Base-by-base conservation (phyloP, 768 basidiomycete genomes). In the Mycena leptocephala region DNA sequence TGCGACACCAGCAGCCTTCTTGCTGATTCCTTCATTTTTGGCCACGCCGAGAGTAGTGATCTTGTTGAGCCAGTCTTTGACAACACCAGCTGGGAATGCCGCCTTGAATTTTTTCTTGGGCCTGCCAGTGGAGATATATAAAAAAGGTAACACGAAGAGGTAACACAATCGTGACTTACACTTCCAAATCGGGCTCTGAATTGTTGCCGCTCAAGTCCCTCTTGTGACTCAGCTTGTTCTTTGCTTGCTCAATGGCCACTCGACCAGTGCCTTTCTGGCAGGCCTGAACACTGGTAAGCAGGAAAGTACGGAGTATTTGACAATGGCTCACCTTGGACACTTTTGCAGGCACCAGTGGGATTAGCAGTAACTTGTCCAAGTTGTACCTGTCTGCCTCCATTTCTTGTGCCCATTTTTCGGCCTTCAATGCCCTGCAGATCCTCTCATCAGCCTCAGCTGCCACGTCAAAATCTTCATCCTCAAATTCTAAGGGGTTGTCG, bases 401-500 rank as follows among this genome's bases (percentile, higher is more conserved):
- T 20, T 10, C 18, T 18, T 48, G 10, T 43, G 43, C 32, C 26
- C 20, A 30, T 32, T 65, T 30, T 11, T 32, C 46, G 26, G 18
- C 22, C 35, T 68, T 68, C 13, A 68, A 4, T 24, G 35, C 53
- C 53, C 14, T 22, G 9, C 35, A 11, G 35, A 68, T 68, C n/a
- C 53, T 2, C 35, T 37, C 53, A 32, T 68, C 53, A 11, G 53
- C 66, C 66, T 68, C 53, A 0, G n/a, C 66, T n/a, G 14, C 35
- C 1, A 37, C 53, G 9, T 68, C 53, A 35, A 68, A 68, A 24
- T 68, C 66, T 24, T 24, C 66, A 18, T 68, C 66, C 14, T 26
- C 11, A 22, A 68, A 68, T 24, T 37, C 53, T 55, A 68, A 26
- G 26, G 66, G 66, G 56, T 22, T 41, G 66, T 68, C 37, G 53